Percentiles rank a stretch among this genome's conserved stretches.
Evolutionary conservation across 2,329 filamentous ascomycete genomes (phyloP).

Genomic region (Mycocentrospora acerina): DNA sequence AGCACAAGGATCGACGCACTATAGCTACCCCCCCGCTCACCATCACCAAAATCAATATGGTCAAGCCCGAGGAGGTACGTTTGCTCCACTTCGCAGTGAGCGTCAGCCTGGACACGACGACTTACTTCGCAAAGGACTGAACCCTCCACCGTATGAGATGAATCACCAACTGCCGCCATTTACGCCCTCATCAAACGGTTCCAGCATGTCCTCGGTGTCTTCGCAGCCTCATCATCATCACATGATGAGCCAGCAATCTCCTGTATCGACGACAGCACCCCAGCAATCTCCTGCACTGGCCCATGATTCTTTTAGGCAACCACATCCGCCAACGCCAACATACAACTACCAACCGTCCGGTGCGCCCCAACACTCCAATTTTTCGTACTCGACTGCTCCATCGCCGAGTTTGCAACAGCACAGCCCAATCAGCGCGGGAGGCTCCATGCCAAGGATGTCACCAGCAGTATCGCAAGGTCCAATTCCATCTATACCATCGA

Average conservation of each 20-base stretch:
- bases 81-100: slow-evolving; percentile 57
- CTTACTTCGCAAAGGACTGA: slow-evolving; percentile 65
- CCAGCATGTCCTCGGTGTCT: slow-evolving; percentile 48
- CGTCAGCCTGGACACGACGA: slow-evolving; percentile 55
- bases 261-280: slow-evolving; percentile 40
- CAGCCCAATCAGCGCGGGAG: slow-evolving; percentile 52
- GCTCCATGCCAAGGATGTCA: slow-evolving; percentile 53
- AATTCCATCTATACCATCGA: slow-evolving; percentile 49
- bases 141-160: slow-evolving; percentile 67
- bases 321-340: slow-evolving; percentile 60
- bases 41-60: slow-evolving; percentile 37
- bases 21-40: slow-evolving; percentile 50
- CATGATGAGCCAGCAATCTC: slow-evolving; percentile 51
- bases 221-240: slow-evolving; percentile 39
- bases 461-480: slow-evolving; percentile 49
- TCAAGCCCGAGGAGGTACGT: slow-evolving; percentile 49
- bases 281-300: slow-evolving; percentile 57
- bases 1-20: slow-evolving; percentile 59
- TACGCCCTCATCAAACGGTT: slow-evolving; percentile 56
- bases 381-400: slow-evolving; percentile 52
- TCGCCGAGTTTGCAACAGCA: slow-evolving; percentile 49
- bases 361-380: slow-evolving; percentile 52
- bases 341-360: slow-evolving; percentile 63
- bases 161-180: slow-evolving; percentile 62
- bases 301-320: slow-evolving; percentile 61